Evolutionary conservation across 73 alveolate species (phyloP).

Genomic region (Effrenium voratum): DNA sequence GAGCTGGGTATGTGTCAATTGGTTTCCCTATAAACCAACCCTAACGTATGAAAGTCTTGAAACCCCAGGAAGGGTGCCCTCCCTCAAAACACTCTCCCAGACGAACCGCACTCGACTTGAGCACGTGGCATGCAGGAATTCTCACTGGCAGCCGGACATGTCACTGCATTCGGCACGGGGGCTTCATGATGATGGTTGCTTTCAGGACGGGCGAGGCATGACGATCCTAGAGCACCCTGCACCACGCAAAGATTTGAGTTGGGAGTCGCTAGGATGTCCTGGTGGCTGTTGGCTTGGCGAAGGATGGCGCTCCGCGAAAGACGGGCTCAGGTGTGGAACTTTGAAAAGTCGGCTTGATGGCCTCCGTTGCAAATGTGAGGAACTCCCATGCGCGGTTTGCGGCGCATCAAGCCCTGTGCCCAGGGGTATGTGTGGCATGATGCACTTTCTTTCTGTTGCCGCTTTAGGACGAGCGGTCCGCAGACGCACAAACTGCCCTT

Average conservation of each 20-base stretch:
- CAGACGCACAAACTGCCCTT: constrained; percentile 87
- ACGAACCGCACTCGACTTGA: no score
- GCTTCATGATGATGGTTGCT: constrained; percentile 62
- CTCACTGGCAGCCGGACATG: no score
- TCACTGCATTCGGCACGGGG: constrained; percentile 82
- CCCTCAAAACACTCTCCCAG: no score
- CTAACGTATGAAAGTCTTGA: no score
- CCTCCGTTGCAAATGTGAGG: no score
- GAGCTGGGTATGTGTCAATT: not conserved
- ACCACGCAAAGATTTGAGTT: not conserved
- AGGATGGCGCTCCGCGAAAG: constrained; percentile 70
- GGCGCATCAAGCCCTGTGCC: constrained; percentile 50
- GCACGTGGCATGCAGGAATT: no score
- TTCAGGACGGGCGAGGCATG: constrained; percentile 9
- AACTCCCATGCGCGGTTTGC: constrained; percentile 81
- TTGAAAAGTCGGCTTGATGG: no score
- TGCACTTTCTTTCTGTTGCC: no score
- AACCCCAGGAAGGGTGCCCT: no score
- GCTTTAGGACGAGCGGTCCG: constrained; percentile 71
- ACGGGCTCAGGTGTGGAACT: constrained; percentile 22
- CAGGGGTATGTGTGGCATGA: no score
- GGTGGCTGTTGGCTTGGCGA: constrained; percentile 89
- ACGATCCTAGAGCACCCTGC: not conserved
- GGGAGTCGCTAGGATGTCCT: not conserved
- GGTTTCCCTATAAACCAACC: no score